A percentile compares a stretch with the other conserved stretches of the same genome.
Conservation (phyloP, 768 basidiomycete species). For the Lactarius quietus region DNA sequence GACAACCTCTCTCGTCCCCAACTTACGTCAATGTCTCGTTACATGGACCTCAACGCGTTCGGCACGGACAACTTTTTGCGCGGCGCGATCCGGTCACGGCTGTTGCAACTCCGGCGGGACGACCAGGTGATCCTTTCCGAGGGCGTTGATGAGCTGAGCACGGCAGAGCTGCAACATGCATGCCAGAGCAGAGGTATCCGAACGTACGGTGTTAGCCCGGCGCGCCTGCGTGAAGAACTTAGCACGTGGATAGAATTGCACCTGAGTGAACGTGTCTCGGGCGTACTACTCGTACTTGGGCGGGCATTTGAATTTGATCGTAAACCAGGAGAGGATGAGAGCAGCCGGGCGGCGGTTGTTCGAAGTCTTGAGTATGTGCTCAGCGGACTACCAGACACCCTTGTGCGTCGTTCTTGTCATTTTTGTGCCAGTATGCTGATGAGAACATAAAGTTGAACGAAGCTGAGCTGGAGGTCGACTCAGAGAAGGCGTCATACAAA, state of each 20-base stretch:
- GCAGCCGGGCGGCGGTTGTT: conserved; percentile 79
- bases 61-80: conserved; percentile 98
- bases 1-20: conserved; percentile 99
- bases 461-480: conserved; percentile 94
- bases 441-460: conserved; percentile 74
- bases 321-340: conserved; percentile 67
- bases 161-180: conserved; percentile 85
- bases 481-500: conserved; percentile 92
- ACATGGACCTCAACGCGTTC: conserved; percentile 98
- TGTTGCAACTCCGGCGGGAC: conserved; percentile 81
- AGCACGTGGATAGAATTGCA: conserved; percentile 92
- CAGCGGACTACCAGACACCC: conserved; percentile 87
- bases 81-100: conserved; percentile 79
- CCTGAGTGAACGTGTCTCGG: conserved; percentile 85
- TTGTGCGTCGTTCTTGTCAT: conserved; percentile 54
- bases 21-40: conserved; percentile 93
- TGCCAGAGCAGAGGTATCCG: conserved; percentile 94
- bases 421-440: conserved; percentile 2
- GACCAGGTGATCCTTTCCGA: conserved; percentile 90
- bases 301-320: conserved; percentile 93
- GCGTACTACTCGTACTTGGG: conserved; percentile 90
- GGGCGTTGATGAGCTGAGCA: conserved; percentile 88
- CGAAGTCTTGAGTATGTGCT: conserved; percentile 84
- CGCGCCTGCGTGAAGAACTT: conserved; percentile 84
- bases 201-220: conserved; percentile 82